Evolutionary conservation across 495 filamentous ascomycete species (phyloP), one percentile per base, ranked within the genome.

Genomic region (Neurospora cerealis): DNA sequence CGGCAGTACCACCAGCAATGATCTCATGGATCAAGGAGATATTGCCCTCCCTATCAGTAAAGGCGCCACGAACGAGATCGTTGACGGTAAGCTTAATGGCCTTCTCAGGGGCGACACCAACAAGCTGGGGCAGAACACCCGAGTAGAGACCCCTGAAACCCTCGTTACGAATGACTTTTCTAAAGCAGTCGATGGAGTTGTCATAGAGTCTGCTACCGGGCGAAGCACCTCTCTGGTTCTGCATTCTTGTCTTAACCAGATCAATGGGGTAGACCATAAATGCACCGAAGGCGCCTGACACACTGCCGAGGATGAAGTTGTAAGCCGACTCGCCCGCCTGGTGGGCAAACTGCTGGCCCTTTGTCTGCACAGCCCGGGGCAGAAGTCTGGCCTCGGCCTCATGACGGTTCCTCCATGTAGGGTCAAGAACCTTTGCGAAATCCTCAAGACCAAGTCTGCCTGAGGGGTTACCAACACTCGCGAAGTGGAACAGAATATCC

Each of bases 211-310:
- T 83, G 81, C 97, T 90, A 74, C 96, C 96, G 5, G 94, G 93
- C 34, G 91, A 87, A 21, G 86, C 87, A 40, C 88, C 89, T 71
- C 96, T 89, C 84, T 99, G 96, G 83, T 98, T 99, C 81, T 99
- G 96, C 94, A 99, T 94, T 41, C 96, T 90, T 10, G 96, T 99
- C 88, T 99, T 99, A 75, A 99, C 96, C 66, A 99, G 85, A 83
- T 99, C 96, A 81, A 99, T 98, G 36, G 96, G 96, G 81, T 99
- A 99, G 48, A 99, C 96, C 91, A 98, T 96, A 81, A 98, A 98
- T 17, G 96, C 96, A 78, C 96, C 96, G 78, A 98, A 99, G 28
- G 96, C 96, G 80, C 96, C 96, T 13, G 96, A 96, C 75, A 96
- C 77, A 82, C 92, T 93, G 44, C 96, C 96, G 3, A 99, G 88